Evolutionary conservation across 2,329 filamentous ascomycete species (phyloP).

Genomic region (Sclerotinia subarctica): DNA sequence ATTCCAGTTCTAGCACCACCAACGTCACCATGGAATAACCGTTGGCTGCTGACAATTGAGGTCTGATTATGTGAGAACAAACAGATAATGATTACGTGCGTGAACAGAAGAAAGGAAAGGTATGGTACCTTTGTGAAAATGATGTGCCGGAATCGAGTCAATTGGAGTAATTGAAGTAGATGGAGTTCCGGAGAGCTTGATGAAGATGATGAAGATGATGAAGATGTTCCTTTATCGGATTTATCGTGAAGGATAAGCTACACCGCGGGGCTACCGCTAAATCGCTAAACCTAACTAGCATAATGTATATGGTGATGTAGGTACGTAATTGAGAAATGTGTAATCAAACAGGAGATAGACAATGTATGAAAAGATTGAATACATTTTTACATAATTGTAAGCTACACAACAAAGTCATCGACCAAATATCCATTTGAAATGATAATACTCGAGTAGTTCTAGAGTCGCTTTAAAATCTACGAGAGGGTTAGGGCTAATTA

Average conservation of each 20-base stretch:
- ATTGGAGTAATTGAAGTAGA: not conserved
- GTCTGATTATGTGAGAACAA: not conserved
- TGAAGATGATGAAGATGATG: not conserved
- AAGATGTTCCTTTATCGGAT: not conserved
- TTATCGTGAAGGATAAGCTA: slow-evolving; percentile 9
- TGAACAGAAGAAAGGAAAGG: not conserved
- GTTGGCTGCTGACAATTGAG: slow-evolving; percentile 14
- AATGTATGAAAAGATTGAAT: too few species aligned
- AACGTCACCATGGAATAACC: slow-evolving; percentile 13
- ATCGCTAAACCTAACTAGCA: not conserved
- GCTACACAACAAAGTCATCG: not conserved
- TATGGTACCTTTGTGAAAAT: not conserved
- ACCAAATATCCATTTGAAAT: not conserved
- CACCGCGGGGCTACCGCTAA: not conserved
- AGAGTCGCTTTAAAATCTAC: not conserved
- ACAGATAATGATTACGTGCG: not conserved
- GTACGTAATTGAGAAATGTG: not conserved
- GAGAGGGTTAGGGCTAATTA: not conserved
- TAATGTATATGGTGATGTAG: not conserved
- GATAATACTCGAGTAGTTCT: too few species aligned
- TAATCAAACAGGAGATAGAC: not conserved
- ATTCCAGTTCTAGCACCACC: slow-evolving; percentile 1
- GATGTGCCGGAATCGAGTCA: not conserved
- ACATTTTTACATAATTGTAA: not conserved
- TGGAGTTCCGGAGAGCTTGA: slow-evolving; percentile 14